A percentile compares a stretch with the other conserved stretches of the same genome.
These are phyloP conservation scores for Yarrowia yakushimensis DNA, from an alignment of 805 yeast species.

Conservation along the genomic window DNA sequence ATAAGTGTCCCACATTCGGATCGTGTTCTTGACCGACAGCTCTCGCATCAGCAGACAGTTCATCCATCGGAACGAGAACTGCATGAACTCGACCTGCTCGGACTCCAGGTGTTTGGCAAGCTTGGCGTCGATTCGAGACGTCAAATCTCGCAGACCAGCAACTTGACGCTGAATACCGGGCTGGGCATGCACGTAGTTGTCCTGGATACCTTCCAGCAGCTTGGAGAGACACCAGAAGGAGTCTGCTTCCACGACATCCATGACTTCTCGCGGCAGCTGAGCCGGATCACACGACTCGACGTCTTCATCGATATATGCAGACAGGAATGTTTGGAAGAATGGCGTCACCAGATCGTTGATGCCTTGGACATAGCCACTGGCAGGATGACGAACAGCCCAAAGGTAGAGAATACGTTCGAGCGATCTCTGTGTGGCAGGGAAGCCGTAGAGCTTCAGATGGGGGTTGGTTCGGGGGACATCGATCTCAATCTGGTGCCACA, in stretches of 20 bases:
- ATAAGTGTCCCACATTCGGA: slow-evolving; percentile 98
- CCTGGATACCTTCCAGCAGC: slow-evolving; percentile 89
- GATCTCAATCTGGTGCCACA: slow-evolving; percentile 92
- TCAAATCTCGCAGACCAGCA: slow-evolving; percentile 68
- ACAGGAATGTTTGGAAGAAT: slow-evolving; percentile 76
- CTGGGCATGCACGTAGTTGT: slow-evolving; percentile 95
- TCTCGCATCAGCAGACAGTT: slow-evolving; percentile 96
- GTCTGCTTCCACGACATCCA: slow-evolving; percentile 83
- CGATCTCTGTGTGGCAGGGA: slow-evolving; percentile 35
- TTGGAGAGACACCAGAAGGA: slow-evolving; percentile 95
- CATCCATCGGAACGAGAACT: slow-evolving; percentile 98
- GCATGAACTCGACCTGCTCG: slow-evolving; percentile 91
- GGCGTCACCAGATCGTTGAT: slow-evolving; percentile 92
- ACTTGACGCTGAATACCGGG: slow-evolving; percentile 96
- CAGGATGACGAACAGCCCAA: slow-evolving; percentile 96
- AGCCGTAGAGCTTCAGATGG: slow-evolving; percentile 17
- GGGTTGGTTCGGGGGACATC: slow-evolving; percentile 94
- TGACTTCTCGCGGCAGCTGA: slow-evolving; percentile 54
- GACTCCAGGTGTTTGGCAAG: slow-evolving; percentile 68
- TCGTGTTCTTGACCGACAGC: slow-evolving; percentile 67
- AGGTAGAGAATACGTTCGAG: slow-evolving; percentile 75
- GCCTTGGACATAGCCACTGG: slow-evolving; percentile 96
- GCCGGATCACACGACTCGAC: slow-evolving; percentile 62
- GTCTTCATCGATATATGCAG: slow-evolving; percentile 53
- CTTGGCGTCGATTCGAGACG: slow-evolving; percentile 72